Evolutionary conservation across 2,329 filamentous ascomycete genomes (phyloP).

Genomic region (Parafenestella ontariensis): DNA sequence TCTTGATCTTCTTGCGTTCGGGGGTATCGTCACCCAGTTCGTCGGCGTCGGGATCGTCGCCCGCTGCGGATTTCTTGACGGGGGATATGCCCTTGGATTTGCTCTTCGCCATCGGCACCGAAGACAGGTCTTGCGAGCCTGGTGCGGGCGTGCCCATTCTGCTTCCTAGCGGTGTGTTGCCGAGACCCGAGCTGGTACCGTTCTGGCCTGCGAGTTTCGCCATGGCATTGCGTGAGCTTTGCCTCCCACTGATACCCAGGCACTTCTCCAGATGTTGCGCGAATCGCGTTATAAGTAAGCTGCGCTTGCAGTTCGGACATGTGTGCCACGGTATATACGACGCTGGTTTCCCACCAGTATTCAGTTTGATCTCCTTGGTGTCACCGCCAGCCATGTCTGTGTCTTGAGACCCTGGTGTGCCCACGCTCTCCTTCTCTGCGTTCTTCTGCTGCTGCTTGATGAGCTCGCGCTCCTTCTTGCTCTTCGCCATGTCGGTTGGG

Average conservation of each 20-base stretch:
- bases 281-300: slow-evolving; percentile 66
- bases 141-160: slow-evolving; percentile 52
- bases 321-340: slow-evolving; percentile 61
- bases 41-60: slow-evolving; percentile 32
- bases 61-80: slow-evolving; percentile 36
- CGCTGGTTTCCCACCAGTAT: slow-evolving; percentile 55
- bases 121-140: slow-evolving; percentile 34
- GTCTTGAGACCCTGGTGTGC: slow-evolving; percentile 55
- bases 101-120: slow-evolving; percentile 32
- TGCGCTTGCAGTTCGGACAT: slow-evolving; percentile 67
- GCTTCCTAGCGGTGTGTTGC: slow-evolving; percentile 53
- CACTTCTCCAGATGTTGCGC: slow-evolving; percentile 69
- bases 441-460: slow-evolving; percentile 52
- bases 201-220: slow-evolving; percentile 52
- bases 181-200: slow-evolving; percentile 48
- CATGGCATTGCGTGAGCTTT: slow-evolving; percentile 58
- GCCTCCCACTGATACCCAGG: slow-evolving; percentile 63
- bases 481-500: slow-evolving; percentile 77
- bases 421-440: slow-evolving; percentile 52
- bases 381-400: slow-evolving; percentile 47
- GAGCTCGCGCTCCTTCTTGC: slow-evolving; percentile 72
- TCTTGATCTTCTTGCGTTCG: slow-evolving; percentile 57
- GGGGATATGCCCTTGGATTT: slow-evolving; percentile 45
- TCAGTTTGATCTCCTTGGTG: slow-evolving; percentile 55
- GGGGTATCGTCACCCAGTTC: slow-evolving; percentile 51